Base-by-base conservation (phyloP, 139 green algal genomes). In the Picochlorum sp. region DNA sequence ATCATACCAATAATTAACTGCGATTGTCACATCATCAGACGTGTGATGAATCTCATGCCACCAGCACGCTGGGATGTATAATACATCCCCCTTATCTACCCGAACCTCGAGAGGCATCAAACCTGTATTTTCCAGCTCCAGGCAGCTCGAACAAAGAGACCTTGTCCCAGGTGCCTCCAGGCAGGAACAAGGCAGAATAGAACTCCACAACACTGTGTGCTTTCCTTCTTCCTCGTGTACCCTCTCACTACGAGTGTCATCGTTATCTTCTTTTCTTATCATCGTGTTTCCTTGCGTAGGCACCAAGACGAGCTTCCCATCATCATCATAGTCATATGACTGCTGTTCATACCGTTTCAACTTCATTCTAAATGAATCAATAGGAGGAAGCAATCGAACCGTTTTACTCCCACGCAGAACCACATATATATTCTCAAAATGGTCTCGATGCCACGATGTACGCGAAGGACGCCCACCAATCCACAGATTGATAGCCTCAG, bases 401-500 rank as follows among this genome's bases (percentile, higher is more conserved):
- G 72, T 75, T 71, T 95, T 95, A 24, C 62, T 75, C 0, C 64
- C 45, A n/a, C 21, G 20, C 14, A 95, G 37, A 9, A 95, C 84
- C 45, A 76, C 78, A 15, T 90, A 95, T 15, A 90, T 63, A 67
- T 96, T 96, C 68, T 96, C 89, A 65, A 92, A 96, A 57, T 88
- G 84, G 50, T 91, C 84, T 60, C 89, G 91, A 69, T 96, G 90
- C 66, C 84, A 96, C 49, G 78, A 88, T 8, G 90, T 96, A 4
- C 81, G 67, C 23, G 74, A 85, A 26, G 79, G 74, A 28, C 79
- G 64, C 63, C 92, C 83, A 1, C 90, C 90, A 4, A 95, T 84
- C 85, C 85, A 91, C 4, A 91, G 18, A 55, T 91, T 91, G 11
- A 87, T 73, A 5, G 85, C 85, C 34, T 91, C 85, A 5, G 81